Base-by-base conservation (phyloP, 1,284 basidiomycete genomes). In the Cutaneotrichosporon cutaneum region DNA sequence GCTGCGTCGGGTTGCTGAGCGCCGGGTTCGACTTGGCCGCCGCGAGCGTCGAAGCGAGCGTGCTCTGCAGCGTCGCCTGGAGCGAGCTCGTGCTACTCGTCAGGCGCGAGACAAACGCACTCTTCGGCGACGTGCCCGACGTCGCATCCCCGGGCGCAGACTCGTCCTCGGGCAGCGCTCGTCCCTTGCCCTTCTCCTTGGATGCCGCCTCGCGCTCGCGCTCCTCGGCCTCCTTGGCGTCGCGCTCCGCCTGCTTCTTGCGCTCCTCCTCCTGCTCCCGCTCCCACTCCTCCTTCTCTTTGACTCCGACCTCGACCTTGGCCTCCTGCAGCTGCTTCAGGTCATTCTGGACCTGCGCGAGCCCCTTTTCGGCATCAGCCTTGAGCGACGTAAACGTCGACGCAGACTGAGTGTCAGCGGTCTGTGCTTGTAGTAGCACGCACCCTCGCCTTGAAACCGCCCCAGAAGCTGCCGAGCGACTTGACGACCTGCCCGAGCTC, bases 401-500 rank as follows among this genome's bases (percentile, higher is more conserved):
- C 75, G 90, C 89, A 70, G 90, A 89, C 92, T 94, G 57, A 11
- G 39, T 30, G 35, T 48, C 13, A 48, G 45, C 3, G 33, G 33
- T 39, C 32, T 30, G 35, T 33, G 35, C 32, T 18, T 7, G 32
- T n/a, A 54, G n/a, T 21, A 26, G 7, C 70, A 65, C 87, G 70
- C 69, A 88, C 92, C 86, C 92, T 90, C 77, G 89, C 90, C 81
- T 87, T 86, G 72, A 94, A 89, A 18, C 90, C 89, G 53, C 92
- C 91, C 92, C 92, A 95, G 75, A 92, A 88, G 35, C 68, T 69
- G 22, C 69, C 88, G n/a, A 94, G 81, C 70, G 89, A 87, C 22
- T 89, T 89, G 56, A 94, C 85, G 24, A 93, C 91, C 74, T 94
- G 88, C 4, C 84, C 84, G 9, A 95, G 90, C 77, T 94, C 92